These are phyloP conservation scores for Gentiana dahurica DNA, from an alignment of 257 asterid genomes.

Conservation along the genomic window DNA sequence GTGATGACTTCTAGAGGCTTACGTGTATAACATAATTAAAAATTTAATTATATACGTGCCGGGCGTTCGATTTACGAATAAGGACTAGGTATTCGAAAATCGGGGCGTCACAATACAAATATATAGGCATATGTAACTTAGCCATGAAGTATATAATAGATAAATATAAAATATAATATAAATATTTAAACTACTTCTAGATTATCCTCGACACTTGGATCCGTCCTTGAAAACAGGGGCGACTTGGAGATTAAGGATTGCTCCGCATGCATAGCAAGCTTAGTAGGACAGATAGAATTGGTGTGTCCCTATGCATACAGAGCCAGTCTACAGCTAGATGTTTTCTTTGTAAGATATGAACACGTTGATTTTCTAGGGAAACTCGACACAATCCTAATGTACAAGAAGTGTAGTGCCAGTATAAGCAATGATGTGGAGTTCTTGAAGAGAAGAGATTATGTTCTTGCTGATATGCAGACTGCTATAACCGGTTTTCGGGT, in stretches of 20 bases:
- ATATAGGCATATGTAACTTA: no score
- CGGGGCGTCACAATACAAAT: no score
- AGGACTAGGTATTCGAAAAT: no score
- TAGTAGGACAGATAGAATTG: conserved; percentile 31
- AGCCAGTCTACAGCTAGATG: conserved; percentile 52
- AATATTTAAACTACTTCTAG: no score
- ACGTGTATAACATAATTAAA: no score
- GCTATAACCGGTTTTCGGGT: conserved; percentile 44
- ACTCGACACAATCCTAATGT: conserved; percentile 35
- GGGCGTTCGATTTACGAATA: no score
- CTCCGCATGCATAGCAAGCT: conserved; percentile 41
- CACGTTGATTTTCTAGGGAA: conserved; percentile 40
- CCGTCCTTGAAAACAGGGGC: conserved; percentile 17
- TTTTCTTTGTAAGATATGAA: conserved; percentile 53
- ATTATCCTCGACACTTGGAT: no score
- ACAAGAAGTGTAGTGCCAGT: conserved; percentile 38
- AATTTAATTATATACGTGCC: no score
- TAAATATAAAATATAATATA: no score
- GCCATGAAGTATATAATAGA: no score
- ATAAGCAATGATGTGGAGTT: conserved; percentile 35
- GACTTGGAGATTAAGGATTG: conserved; percentile 45
- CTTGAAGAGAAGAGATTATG: conserved; percentile 42
- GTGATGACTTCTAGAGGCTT: no score
- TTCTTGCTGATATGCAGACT: conserved; percentile 27
- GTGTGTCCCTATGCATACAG: conserved; percentile 51